Evolutionary conservation across 352 stramenopile species (phyloP), one percentile per base, ranked within the genome.

Genomic region (Saprolegnia diclina): DNA sequence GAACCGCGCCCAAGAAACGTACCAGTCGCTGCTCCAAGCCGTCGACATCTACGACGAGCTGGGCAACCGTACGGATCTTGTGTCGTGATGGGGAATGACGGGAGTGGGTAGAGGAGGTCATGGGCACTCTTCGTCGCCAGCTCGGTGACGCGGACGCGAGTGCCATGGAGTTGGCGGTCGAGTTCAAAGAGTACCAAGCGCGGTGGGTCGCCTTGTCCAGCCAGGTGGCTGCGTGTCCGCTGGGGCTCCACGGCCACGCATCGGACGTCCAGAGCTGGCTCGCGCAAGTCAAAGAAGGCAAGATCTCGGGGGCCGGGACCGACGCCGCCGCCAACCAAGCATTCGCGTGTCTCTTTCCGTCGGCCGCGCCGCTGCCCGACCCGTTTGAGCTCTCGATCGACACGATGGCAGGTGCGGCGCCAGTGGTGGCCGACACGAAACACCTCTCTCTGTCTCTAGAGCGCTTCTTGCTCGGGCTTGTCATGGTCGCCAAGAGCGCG

Each of bases 191-290:
- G 38, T 74, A 82, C 1, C 77, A 90, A 71, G 79, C 83, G 5
- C 82, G 79, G 48, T 92, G 85, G 85, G 64, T 91, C 10, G 82
- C 83, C 7, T 68, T 88, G 18, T 90, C 80, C 21, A 91, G 81
- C 53, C 85, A 92, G 42, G 65, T 92, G 21, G 75, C 75, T 38
- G 81, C 79, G 9, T 90, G 78, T 38, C 85, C 85, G 7, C 71
- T 90, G 53, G 73, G 73, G 29, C 77, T 59, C 16, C 52, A 76
- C 21, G 52, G 77, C 7, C 73, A 81, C 1, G 88, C 80, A 0
- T 73, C 77, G 0, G 85, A 92, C 50, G 73, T 85, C 2, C 83
- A 90, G 54, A 92, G 85, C 45, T 92, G 85, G 85, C 74, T 90
- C 2, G 74, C 76, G 0, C 85, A 92, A 71, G 78, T 92, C 0